phyloP scores from a whole-genome alignment of 2,329 filamentous ascomycete species.

The Botrytis sinoallii region DNA sequence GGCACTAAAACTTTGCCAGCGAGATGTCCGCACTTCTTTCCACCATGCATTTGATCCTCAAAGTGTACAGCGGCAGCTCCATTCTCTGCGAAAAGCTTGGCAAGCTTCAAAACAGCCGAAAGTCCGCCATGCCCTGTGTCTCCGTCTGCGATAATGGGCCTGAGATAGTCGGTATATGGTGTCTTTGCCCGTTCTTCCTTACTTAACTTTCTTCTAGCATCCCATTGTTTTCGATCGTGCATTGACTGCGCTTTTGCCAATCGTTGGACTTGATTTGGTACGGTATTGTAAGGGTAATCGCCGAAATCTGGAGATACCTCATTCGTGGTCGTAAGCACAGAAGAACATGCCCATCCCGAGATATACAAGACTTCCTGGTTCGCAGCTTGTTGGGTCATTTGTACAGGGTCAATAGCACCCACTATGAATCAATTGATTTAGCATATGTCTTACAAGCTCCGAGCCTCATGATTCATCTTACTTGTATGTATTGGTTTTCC shows the following conservation, averaged over 20 bases:
- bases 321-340: slow-evolving; percentile 87
- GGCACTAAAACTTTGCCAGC: slow-evolving; percentile 96
- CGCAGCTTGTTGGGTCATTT: slow-evolving; percentile 97
- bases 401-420: slow-evolving; percentile 97
- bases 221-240: slow-evolving; percentile 95
- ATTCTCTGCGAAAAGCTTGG: slow-evolving; percentile 96
- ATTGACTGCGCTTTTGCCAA: slow-evolving; percentile 95
- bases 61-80: slow-evolving; percentile 96
- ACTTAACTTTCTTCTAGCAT: slow-evolving; percentile 74
- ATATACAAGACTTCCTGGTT: slow-evolving; percentile 96
- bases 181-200: slow-evolving; percentile 68
- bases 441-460: not conserved
- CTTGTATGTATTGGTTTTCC: slow-evolving; percentile 92
- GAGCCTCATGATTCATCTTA: slow-evolving; percentile 44
- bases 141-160: slow-evolving; percentile 93
- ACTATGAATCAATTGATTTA: slow-evolving; percentile 50
- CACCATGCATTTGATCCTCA: slow-evolving; percentile 95
- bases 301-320: slow-evolving; percentile 97
- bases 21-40: slow-evolving; percentile 96
- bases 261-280: slow-evolving; percentile 95
- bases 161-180: slow-evolving; percentile 86
- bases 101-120: slow-evolving; percentile 89
- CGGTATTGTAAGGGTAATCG: slow-evolving; percentile 98
- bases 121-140: slow-evolving; percentile 94
- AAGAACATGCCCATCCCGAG: slow-evolving; percentile 96